phyloP scores from a whole-genome alignment of 1,284 basidiomycete genomes.

The Lentinula novae-zelandiae region DNA sequence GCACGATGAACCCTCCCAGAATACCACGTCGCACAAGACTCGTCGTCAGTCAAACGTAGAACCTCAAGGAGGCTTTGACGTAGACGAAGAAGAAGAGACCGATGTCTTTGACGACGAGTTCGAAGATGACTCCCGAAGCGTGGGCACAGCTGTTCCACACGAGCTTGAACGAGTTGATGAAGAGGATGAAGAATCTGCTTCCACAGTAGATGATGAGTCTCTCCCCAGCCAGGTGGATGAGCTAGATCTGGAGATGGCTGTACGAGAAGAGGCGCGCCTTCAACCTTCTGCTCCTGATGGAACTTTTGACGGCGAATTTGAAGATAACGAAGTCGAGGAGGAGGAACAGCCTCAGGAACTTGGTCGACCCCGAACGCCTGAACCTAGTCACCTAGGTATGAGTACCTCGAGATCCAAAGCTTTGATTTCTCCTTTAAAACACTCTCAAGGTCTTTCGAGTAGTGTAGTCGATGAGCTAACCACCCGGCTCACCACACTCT shows the following conservation, averaged over 20 bases:
- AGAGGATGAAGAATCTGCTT: conserved; percentile 65
- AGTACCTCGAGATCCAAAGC: conserved; percentile 30
- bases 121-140: conserved; percentile 54
- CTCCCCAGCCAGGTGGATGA: conserved; percentile 37
- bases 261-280: not conserved
- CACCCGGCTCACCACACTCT: conserved; percentile 68
- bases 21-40: not conserved
- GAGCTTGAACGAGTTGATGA: conserved; percentile 73
- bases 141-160: conserved; percentile 61
- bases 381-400: conserved; percentile 70
- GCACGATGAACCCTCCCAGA: conserved; percentile 15
- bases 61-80: conserved; percentile 27
- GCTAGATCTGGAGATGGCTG: conserved; percentile 17
- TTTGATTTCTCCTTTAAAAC: conserved; percentile 12
- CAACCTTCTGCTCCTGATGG: not conserved
- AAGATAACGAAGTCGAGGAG: conserved; percentile 33
- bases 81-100: conserved; percentile 37
- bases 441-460: conserved; percentile 22
- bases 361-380: conserved; percentile 69
- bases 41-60: not conserved
- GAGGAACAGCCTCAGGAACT: conserved; percentile 38
- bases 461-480: conserved; percentile 56
- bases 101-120: conserved; percentile 32
- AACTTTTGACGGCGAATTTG: conserved; percentile 25
- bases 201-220: conserved; percentile 16